Percentiles rank a stretch among this genome's conserved stretches.
Conservation (phyloP, 495 filamentous ascomycete species). For the Aspergillus avenaceus region DNA sequence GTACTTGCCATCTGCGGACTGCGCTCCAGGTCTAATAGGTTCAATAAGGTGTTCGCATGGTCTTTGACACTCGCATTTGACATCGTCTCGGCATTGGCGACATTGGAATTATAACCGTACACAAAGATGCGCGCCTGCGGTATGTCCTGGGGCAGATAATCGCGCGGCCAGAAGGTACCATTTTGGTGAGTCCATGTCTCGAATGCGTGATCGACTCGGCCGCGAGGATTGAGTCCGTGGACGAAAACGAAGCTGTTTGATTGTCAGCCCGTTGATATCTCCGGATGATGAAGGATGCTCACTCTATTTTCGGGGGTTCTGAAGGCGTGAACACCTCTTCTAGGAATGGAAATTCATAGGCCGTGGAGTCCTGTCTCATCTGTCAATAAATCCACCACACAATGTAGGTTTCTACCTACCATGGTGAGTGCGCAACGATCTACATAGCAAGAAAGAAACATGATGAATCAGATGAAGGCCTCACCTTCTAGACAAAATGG, state of each 20-base stretch:
- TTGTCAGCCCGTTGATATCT: background rate
- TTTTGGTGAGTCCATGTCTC: conserved; percentile 37
- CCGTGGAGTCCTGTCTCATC: conserved; percentile 18
- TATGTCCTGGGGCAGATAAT: conserved; percentile 38
- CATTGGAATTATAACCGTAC: conserved; percentile 42
- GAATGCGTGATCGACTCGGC: conserved; percentile 34
- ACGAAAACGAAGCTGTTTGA: conserved; percentile 32
- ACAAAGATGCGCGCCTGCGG: conserved; percentile 35
- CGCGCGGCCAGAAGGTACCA: conserved; percentile 38
- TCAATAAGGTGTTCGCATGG: conserved; percentile 35
- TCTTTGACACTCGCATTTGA: conserved; percentile 36
- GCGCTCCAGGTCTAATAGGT: conserved; percentile 33
- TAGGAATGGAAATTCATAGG: conserved; percentile 34
- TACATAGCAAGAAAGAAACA: background rate
- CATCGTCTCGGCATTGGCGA: conserved; percentile 34
- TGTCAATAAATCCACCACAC: background rate
- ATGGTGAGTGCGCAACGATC: background rate
- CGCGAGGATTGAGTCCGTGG: conserved; percentile 36
- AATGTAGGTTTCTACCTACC: background rate
- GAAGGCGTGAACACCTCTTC: conserved; percentile 30
- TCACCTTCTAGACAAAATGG: background rate
- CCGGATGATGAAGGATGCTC: background rate
- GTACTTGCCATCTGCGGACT: conserved; percentile 19
- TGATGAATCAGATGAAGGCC: background rate
- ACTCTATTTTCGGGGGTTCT: conserved; percentile 31